phyloP scores from a whole-genome alignment of 202 grass and related monocot species.

The Zoysia matrella region DNA sequence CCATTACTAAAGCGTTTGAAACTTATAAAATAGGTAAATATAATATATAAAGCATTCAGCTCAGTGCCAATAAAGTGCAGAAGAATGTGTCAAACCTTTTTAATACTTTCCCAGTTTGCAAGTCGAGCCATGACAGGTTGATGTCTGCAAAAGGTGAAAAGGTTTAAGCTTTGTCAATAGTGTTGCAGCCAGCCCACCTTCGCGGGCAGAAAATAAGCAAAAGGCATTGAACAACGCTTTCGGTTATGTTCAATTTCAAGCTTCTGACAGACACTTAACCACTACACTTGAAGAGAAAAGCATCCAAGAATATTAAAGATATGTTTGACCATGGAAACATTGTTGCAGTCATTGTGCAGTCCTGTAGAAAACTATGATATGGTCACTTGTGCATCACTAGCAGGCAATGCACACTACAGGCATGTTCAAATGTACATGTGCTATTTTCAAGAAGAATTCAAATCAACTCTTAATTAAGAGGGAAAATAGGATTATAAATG shows the following conservation, averaged over 20 bases:
- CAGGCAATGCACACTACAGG: conserved; percentile 7
- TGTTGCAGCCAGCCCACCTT: not conserved
- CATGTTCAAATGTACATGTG: not conserved
- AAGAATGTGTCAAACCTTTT: conserved; percentile 61
- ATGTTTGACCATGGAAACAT: conserved; percentile 35
- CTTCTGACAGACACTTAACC: conserved; percentile 19
- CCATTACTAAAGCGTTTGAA: not conserved
- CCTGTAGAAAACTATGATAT: conserved; percentile 21
- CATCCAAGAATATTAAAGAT: conserved; percentile 11
- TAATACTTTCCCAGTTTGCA: conserved; percentile 93
- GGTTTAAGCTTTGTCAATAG: conserved; percentile 14
- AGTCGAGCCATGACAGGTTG: conserved; percentile 78
- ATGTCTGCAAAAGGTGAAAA: conserved; percentile 64
- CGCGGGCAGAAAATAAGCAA: conserved; percentile 8
- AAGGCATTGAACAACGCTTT: conserved; percentile 25
- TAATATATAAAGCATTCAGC: conserved; percentile 30
- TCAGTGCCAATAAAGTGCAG: conserved; percentile 10
- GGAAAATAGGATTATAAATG: not conserved
- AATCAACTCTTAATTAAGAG: conserved; percentile 1
- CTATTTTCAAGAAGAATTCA: conserved; percentile 24
- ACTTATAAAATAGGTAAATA: conserved; percentile 10
- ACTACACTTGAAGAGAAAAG: conserved; percentile 32
- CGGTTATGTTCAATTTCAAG: conserved; percentile 14
- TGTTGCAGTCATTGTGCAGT: not conserved
- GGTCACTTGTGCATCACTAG: not conserved